Conservation (phyloP, 1,284 basidiomycete genomes). For the Cryptococcus jaspeensis region DNA sequence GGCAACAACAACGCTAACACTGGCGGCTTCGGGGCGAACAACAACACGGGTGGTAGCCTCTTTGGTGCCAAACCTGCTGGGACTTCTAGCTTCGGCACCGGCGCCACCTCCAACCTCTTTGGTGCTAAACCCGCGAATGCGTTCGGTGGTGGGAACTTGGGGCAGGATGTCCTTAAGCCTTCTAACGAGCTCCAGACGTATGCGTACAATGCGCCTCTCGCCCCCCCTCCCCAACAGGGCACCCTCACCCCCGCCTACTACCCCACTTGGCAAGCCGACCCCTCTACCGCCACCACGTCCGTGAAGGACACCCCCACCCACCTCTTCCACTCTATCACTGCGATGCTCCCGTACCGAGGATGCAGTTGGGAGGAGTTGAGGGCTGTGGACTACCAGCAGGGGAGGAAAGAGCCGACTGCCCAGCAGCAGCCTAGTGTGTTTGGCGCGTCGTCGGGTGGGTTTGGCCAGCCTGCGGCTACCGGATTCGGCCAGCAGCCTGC, state of each 20-base stretch:
- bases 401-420: slow-evolving; percentile 55
- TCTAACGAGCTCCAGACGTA: slow-evolving; percentile 33
- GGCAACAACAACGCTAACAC: slow-evolving; percentile 30
- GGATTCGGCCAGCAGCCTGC: slow-evolving; percentile 32
- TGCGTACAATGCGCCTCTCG: slow-evolving; percentile 20
- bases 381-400: slow-evolving; percentile 57
- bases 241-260: slow-evolving; percentile 40
- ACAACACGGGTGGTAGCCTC: slow-evolving; percentile 34
- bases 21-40: slow-evolving; percentile 43
- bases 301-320: slow-evolving; percentile 30
- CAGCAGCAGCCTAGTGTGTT: slow-evolving; percentile 35
- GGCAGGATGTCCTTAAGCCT: slow-evolving; percentile 14
- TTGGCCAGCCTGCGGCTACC: slow-evolving; percentile 43
- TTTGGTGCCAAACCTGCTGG: slow-evolving; percentile 36
- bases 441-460: slow-evolving; percentile 40
- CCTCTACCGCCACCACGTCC: slow-evolving; percentile 15
- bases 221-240: slow-evolving; percentile 38
- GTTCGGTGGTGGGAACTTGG: slow-evolving; percentile 19
- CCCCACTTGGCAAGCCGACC: slow-evolving; percentile 48
- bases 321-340: slow-evolving; percentile 47
- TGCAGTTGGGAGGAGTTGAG: slow-evolving; percentile 51
- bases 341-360: slow-evolving; percentile 43
- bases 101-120: slow-evolving; percentile 45
- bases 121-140: slow-evolving; percentile 40
- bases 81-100: slow-evolving; percentile 45